Evolutionary conservation across 1,284 basidiomycete genomes (phyloP), one percentile per base, ranked within the genome.

Genomic region (Ganoderma sinense): DNA sequence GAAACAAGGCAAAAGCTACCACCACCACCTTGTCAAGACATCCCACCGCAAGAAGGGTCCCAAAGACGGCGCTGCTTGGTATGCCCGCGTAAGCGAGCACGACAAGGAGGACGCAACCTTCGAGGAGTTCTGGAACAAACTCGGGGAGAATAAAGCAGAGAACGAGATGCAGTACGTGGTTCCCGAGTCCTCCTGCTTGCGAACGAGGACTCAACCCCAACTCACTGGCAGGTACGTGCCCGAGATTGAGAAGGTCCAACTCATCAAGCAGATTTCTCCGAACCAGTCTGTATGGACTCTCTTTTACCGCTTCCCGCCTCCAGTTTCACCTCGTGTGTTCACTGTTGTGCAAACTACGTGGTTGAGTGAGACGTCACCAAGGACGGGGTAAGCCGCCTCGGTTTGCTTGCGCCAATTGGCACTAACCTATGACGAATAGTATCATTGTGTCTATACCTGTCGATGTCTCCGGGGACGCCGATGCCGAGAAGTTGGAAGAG

Each of bases 361-460:
- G 71, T 79, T 91, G 36, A 81, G 83, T 56, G 83, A 86, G 60
- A 79, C 79, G 18, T 80, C 84, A 59, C 86, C 87, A 31, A 85
- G 84, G 69, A 86, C 83, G 56, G 91, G 91, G 91, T 92, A 73
- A 41, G 84, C 40, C 23, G 53, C 36, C 13, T 55, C 26, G 2
- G 20, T 8, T 16, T 7, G 59, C 13, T 41, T 23, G 36, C 55
- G 39, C 45, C 69, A 23, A 48, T 56, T n/a, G 2, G 51, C 31
- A 58, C 11, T 23, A 4, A 29, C 29, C 16, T 18, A 29, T 11
- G 23, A 10, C 23, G 51, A 67, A 23, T 69, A 93, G 92, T 26
- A 79, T 88, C 26, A 86, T 94, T 55, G 84, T 94, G n/a, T 92
- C 90, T 36, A 84, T 94, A 26, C 91, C 93, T 2, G 84, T 94